Percentiles rank a stretch among this genome's conserved stretches.
Evolutionary conservation across 306 rosid genomes (phyloP).

Genomic region (Inga laurina): DNA sequence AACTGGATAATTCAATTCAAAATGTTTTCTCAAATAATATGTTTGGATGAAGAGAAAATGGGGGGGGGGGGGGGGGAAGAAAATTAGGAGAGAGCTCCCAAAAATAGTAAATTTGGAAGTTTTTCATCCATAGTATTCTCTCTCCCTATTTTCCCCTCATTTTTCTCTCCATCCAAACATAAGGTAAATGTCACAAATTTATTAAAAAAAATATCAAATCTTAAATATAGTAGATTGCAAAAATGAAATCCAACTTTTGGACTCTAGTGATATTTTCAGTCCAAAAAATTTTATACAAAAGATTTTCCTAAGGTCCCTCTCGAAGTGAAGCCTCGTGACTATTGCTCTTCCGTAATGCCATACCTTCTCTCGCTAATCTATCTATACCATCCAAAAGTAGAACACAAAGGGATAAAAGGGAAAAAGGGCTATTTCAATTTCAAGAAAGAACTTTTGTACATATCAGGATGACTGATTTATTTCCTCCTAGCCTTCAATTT

Average conservation of each 20-base stretch:
- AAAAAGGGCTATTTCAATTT: conserved; percentile 6
- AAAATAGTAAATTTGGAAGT: too few species aligned
- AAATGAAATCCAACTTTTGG: neutral
- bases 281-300: neutral
- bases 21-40: neutral
- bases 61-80: too few species aligned
- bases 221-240: neutral
- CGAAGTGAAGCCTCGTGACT: conserved; percentile 28
- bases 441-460: conserved; percentile 12
- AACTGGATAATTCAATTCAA: neutral
- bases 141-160: too few species aligned
- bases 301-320: neutral
- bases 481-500: conserved; percentile 67
- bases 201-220: neutral
- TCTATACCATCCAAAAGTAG: conserved; percentile 22
- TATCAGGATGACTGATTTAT: conserved; percentile 28
- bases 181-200: neutral
- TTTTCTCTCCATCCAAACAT: too few species aligned
- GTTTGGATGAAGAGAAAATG: too few species aligned
- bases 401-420: neutral
- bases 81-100: too few species aligned
- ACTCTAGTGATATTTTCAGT: neutral
- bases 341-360: conserved; percentile 20
- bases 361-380: conserved; percentile 26
- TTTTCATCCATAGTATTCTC: too few species aligned